Base-by-base conservation (phyloP, 495 filamentous ascomycete genomes). In the Trichocladium antarcticum region DNA sequence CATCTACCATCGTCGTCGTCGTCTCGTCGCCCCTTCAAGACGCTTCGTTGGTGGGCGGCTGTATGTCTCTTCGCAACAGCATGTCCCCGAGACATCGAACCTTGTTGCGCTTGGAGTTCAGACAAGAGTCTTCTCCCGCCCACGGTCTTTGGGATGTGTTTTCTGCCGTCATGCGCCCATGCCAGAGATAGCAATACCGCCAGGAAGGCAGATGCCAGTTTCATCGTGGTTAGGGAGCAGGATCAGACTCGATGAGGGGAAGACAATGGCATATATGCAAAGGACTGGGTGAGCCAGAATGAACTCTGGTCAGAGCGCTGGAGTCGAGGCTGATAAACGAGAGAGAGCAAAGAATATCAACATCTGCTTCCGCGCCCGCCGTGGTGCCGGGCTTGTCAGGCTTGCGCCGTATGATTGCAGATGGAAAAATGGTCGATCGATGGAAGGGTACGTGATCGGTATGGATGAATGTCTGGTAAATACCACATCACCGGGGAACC, bases 41-140 rank as follows among this genome's bases (percentile, higher is more conserved):
- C 27, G 6, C 32, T 11, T 35, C 38, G 40, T 27, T 42, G 40
- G 22, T 49, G 54, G 14, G 47, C 32, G 15, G 52, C 43, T 43
- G 29, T 24, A 37, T 50, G 31, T 8, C 22, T 39, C 21, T 28
- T 47, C 9, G 49, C 39, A 19, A 21, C 21, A 11, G 38, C 32
- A 5, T 46, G 50, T 5, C 34, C 38, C 8, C 19, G 28, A 14
- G 36, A 10, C 1, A 20, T 8, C 32, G 57, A 16, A 27, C 42
- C 50, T 16, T 54, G 55, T 15, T 56, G 55, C 12, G 54, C 47
- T 29, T 42, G 57, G 12, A 68, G 17, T 29, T 59, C 58, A 6
- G 63, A 50, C 7, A 68, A 19, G 15, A 70, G 60, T 40, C 56
- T 63, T 29, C 65, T 64, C 20, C 51, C 64, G 35, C 66, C 68